Conservation (phyloP, 192 early-diverging fungal genomes). For the Coemansia sp. region DNA sequence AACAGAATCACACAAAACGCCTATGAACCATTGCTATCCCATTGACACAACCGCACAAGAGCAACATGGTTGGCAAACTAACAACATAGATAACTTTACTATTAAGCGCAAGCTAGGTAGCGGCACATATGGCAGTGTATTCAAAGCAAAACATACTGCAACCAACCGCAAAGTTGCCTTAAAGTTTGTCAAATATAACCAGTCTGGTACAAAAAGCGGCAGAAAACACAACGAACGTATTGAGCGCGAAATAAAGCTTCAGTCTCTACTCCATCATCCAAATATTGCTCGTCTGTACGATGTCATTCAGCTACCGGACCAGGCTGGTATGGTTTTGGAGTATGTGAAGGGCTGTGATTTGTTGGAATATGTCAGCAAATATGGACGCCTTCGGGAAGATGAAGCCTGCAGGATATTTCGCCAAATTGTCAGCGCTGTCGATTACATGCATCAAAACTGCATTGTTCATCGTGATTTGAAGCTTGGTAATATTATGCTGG, state of each 20-base stretch:
- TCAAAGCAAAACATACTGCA: constrained; percentile 35
- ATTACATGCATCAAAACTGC: constrained; percentile 65
- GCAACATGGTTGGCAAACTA: constrained; percentile 18
- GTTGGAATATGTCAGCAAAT: constrained; percentile 78
- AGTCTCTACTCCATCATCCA: constrained; percentile 84
- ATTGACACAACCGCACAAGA: constrained; percentile 19
- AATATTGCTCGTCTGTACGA: constrained; percentile 87
- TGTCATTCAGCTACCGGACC: constrained; percentile 73
- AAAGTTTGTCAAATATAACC: constrained; percentile 60
- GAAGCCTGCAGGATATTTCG: constrained; percentile 83
- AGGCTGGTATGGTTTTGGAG: constrained; percentile 81
- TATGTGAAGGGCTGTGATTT: constrained; percentile 79
- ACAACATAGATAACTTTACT: constrained; percentile 27
- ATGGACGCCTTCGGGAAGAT: constrained; percentile 71
- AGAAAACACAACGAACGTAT: constrained; percentile 70
- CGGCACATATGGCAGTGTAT: constrained; percentile 53
- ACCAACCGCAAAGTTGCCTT: constrained; percentile 57
- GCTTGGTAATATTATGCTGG: constrained; percentile 83
- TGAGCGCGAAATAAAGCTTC: constrained; percentile 73
- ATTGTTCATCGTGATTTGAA: constrained; percentile 78
- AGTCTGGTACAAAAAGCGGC: constrained; percentile 43
- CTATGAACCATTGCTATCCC: constrained; percentile 3
- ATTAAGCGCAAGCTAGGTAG: constrained; percentile 37
- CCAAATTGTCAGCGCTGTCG: constrained; percentile 77
- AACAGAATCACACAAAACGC: no score